phyloP scores from a whole-genome alignment of 2,329 filamentous ascomycete species.

The Plenodomus lindquistii region DNA sequence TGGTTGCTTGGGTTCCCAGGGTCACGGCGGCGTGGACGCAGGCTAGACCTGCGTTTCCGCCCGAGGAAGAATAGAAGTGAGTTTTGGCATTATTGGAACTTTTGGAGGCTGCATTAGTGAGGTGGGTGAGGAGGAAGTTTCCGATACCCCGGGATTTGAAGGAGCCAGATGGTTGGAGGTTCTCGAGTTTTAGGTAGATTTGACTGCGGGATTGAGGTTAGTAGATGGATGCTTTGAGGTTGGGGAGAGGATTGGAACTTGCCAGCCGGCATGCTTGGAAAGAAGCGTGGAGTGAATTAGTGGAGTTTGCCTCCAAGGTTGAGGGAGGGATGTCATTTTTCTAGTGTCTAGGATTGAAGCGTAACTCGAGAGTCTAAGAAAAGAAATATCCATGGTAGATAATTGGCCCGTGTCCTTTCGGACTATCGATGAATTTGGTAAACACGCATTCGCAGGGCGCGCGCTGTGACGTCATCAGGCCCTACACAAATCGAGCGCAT shows the following conservation, averaged over 20 bases:
- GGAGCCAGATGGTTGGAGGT: conserved; percentile 79
- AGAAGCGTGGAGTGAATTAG: conserved; percentile 66
- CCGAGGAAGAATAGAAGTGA: conserved; percentile 77
- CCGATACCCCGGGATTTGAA: conserved; percentile 81
- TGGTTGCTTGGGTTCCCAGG: conserved; percentile 66
- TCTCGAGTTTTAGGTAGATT: conserved; percentile 76
- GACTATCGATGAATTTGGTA: too few relatives aligned
- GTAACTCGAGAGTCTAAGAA: too few relatives aligned
- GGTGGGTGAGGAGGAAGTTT: conserved; percentile 62
- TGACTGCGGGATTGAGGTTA: conserved; percentile 60
- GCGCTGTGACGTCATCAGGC: too few relatives aligned
- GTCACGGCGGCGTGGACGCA: conserved; percentile 70
- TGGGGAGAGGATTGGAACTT: conserved; percentile 55
- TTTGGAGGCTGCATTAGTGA: conserved; percentile 18
- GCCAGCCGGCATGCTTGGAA: conserved; percentile 69
- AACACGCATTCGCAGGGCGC: too few relatives aligned
- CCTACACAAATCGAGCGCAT: too few relatives aligned
- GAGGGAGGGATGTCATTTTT: background rate
- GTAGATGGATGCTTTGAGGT: conserved; percentile 70
- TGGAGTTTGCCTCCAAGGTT: conserved; percentile 69
- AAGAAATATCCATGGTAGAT: too few relatives aligned
- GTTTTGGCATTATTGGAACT: conserved; percentile 27
- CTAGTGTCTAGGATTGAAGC: too few relatives aligned
- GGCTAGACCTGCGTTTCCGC: conserved; percentile 81
- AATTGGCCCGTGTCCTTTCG: too few relatives aligned